Base-by-base conservation (phyloP, 2,329 filamentous ascomycete species). In the Diaporthe helianthi region DNA sequence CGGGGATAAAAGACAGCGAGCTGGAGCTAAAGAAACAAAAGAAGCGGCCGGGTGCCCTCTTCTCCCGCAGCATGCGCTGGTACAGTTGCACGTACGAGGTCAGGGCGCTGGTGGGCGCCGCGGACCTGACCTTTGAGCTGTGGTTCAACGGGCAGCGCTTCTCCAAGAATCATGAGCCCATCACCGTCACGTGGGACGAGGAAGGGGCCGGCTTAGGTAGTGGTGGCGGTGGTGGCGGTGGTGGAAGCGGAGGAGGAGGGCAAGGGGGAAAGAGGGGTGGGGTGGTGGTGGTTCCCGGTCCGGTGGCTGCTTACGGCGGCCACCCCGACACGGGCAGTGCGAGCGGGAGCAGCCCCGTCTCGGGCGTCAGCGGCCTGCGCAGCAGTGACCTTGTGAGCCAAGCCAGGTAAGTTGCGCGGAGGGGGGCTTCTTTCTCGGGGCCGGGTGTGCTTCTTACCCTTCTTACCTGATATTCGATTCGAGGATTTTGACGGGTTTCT, bases 81-180 rank as follows among this genome's bases (percentile, higher is more conserved):
- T 83, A 80, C 52, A 71, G 81, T 4, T 82, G 79, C 54, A 76
- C 76, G 8, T 84, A 83, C 64, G 84, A 86, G 61, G 82, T 89
- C 0, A 82, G 86, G 67, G 85, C 87, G 4, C 79, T 87, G 44
- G 83, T 86, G 4, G 86, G 85, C 0, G 82, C 85, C 0, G 83
- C 88, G 0, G 87, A 90, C 68, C 76, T 90, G 44, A 74, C 76
- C 7, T 83, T 84, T 54, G 80, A 76, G 71, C 67, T 83, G 3
- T 84, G 82, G 82, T 83, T 81, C 68, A 78, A 74, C 0, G 80
- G 80, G 1, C 75, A 78, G 29, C 78, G 75, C 71, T 82, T 81
- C 67, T 80, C 79, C 8, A 76, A 78, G 6, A 79, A 80, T 29
- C 79, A 81, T 68, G 75, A 80, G 24, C 79, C 79, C 1, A 79